Evolutionary conservation across 257 asterid genomes (phyloP), one percentile per base, ranked within the genome.

Genomic region (Primulina huaijiensis): DNA sequence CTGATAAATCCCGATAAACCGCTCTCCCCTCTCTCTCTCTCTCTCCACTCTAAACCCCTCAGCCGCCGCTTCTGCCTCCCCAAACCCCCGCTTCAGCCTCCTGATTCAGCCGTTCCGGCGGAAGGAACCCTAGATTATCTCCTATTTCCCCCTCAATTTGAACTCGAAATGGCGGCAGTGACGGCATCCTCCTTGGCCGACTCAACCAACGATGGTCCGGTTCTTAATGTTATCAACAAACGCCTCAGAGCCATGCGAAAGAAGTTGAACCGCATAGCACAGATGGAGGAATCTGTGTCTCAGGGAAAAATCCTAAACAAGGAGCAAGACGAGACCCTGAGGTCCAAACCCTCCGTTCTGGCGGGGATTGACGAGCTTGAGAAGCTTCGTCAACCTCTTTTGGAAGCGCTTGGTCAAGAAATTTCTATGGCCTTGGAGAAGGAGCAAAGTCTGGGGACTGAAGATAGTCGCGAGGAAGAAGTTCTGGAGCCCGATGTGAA

Each of bases 241-340:
- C 96, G 97, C 75, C 80, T 92, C 72, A 92, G 96, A 9, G 92
- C 88, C 34, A 75, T 92, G 60, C 88, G 89, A 11, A 90, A 92
- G 77, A 92, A 92, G 59, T 65, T 80, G 38, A 88, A 81, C 61
- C 93, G 95, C 64, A 90, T 92, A 16, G 17, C 78, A 5, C 96
- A 84, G 57, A 92, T 92, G 97, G 96, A 92, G 60, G 95, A 87
- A n/a, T 80, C 90, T 21, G 19, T 82, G 29, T 53, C 88, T 60
- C 85, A 81, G 23, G 96, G 98, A 0, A 92, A 87, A 77, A 7
- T 70, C 71, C 85, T 90, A 20, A 87, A 92, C 81, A 92, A 86
- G 37, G 97, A 92, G 78, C 98, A 92, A 75, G 86, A 85, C 69
- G 92, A 92, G 78, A 79, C 92, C 59, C 81, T 92, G 12, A 84